phyloP scores from a whole-genome alignment of 108 stramenopile species.

The Schizochytrium sp. region DNA sequence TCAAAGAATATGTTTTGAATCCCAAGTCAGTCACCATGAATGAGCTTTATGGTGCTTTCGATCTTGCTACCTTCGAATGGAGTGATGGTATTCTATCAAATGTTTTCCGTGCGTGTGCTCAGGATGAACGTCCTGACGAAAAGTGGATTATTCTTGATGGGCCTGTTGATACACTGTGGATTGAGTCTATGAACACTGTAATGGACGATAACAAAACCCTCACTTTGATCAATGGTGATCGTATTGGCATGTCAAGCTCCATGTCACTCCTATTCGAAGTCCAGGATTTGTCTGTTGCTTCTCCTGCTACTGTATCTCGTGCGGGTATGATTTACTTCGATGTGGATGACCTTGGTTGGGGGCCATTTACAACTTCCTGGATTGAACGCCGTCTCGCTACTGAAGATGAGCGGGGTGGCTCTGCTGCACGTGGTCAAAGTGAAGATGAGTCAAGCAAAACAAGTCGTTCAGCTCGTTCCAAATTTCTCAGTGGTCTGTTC shows the following conservation, averaged over 20 bases:
- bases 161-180: conserved; percentile 82
- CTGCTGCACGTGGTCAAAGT: background rate
- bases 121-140: conserved; percentile 76
- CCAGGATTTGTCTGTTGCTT: conserved; percentile 79
- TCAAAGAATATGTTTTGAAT: conserved; percentile 72
- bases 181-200: conserved; percentile 82
- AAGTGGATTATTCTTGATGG: conserved; percentile 83
- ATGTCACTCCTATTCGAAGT: conserved; percentile 81
- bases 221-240: conserved; percentile 83
- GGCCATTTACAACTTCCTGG: conserved; percentile 73
- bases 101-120: conserved; percentile 77
- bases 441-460: background rate
- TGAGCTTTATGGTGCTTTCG: conserved; percentile 82
- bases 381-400: conserved; percentile 64
- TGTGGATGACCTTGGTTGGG: conserved; percentile 75
- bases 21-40: conserved; percentile 77
- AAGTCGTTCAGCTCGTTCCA: background rate
- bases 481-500: conserved; percentile 65
- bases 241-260: conserved; percentile 77
- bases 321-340: conserved; percentile 84
- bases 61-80: conserved; percentile 80
- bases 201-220: conserved; percentile 85
- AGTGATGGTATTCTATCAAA: conserved; percentile 79
- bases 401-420: conserved; percentile 66
- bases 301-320: conserved; percentile 80